These are phyloP conservation scores for Parascedosporium putredinis DNA, from an alignment of 2,329 filamentous ascomycete genomes.

Conservation along the genomic window DNA sequence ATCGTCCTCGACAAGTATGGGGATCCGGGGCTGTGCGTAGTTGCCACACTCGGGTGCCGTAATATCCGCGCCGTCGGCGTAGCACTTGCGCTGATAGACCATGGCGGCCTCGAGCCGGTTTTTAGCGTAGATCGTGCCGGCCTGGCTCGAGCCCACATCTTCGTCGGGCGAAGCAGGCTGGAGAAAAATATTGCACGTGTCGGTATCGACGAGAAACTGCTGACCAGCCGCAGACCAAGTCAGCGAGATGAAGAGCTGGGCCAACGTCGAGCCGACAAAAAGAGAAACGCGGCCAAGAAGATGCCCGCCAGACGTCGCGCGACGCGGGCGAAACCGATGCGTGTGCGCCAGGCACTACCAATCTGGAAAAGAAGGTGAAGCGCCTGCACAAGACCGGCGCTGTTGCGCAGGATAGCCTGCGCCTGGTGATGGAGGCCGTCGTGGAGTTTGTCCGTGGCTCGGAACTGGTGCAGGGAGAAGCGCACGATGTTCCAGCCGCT, in stretches of 20 bases:
- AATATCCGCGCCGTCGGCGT: conserved; percentile 5
- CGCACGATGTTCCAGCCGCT: conserved; percentile 8
- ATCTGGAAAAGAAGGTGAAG: conserved; percentile 6
- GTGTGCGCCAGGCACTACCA: not conserved
- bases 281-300: conserved; percentile 3
- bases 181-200: conserved; percentile 3
- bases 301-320: not conserved
- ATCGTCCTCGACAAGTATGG: conserved; percentile 2
- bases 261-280: conserved; percentile 4
- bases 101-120: conserved; percentile 7
- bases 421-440: conserved; percentile 7
- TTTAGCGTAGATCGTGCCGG: conserved; percentile 4
- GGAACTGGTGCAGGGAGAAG: conserved; percentile 7
- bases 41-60: not conserved
- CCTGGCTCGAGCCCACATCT: not conserved
- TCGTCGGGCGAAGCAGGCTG: not conserved
- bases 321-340: conserved; percentile 3
- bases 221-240: conserved; percentile 6
- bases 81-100: conserved; percentile 6
- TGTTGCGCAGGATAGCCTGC: conserved; percentile 7
- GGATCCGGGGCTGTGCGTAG: not conserved
- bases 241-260: conserved; percentile 8
- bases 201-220: conserved; percentile 3
- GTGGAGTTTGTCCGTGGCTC: not conserved
- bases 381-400: conserved; percentile 2